A percentile compares a stretch with the other conserved stretches of the same genome.
Evolutionary conservation across 2,329 filamentous ascomycete species (phyloP).

Genomic region (Trichocomaceae sp.): DNA sequence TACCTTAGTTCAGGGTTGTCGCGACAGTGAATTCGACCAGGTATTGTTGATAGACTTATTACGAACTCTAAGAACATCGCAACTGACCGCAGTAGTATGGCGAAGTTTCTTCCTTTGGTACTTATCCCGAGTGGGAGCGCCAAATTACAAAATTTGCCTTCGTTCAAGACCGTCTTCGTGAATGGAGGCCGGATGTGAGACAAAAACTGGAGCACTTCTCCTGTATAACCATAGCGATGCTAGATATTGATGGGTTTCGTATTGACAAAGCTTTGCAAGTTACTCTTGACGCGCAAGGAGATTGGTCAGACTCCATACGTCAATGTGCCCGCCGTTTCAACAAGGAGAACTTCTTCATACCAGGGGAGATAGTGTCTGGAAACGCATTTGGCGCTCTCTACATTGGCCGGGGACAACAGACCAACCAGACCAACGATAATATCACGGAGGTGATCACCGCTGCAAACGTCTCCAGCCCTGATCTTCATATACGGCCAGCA

Average conservation of each 20-base stretch:
- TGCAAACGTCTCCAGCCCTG: slow-evolving; percentile 32
- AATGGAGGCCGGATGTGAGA: slow-evolving; percentile 51
- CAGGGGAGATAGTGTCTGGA: slow-evolving; percentile 54
- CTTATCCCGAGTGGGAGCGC: slow-evolving; percentile 52
- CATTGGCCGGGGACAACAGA: slow-evolving; percentile 51
- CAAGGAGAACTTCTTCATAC: slow-evolving; percentile 55
- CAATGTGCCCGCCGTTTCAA: slow-evolving; percentile 47
- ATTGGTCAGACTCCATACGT: slow-evolving; percentile 48
- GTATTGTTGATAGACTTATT: not conserved
- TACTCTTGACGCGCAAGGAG: slow-evolving; percentile 51
- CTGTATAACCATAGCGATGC: slow-evolving; percentile 50
- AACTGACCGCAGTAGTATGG: slow-evolving; percentile 40
- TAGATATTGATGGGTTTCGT: slow-evolving; percentile 56
- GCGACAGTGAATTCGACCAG: slow-evolving; percentile 52
- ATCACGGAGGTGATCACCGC: slow-evolving; percentile 39
- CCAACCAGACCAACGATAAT: slow-evolving; percentile 40
- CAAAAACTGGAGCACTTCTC: slow-evolving; percentile 52
- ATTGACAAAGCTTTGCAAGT: slow-evolving; percentile 57
- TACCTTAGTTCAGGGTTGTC: slow-evolving; percentile 45
- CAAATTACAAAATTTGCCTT: slow-evolving; percentile 56
- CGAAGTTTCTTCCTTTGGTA: slow-evolving; percentile 52
- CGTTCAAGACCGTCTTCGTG: slow-evolving; percentile 56
- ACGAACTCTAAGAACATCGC: not conserved
- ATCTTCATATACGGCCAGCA: slow-evolving; percentile 43
- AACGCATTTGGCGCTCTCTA: slow-evolving; percentile 52